Percentiles rank a stretch among this genome's conserved stretches.
These are phyloP conservation scores for Penicillium ochrochloron DNA, from an alignment of 495 filamentous ascomycete species.

Conservation along the genomic window DNA sequence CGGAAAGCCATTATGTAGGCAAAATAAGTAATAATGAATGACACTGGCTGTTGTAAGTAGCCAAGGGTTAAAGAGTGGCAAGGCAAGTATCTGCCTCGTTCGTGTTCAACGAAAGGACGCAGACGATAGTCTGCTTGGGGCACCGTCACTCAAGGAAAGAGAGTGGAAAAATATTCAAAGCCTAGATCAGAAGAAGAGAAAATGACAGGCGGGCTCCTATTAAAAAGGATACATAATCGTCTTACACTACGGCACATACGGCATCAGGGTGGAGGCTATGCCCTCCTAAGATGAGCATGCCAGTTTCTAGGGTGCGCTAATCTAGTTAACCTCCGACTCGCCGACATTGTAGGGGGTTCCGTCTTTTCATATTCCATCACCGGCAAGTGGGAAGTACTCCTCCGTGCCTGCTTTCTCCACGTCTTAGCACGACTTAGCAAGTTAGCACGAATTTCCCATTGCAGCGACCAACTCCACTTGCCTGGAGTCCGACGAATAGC, in stretches of 20 bases:
- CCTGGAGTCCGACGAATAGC: background rate
- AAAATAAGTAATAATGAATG: constrained; percentile 33
- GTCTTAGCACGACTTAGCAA: background rate
- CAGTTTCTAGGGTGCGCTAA: constrained; percentile 4
- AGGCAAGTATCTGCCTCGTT: constrained; percentile 10
- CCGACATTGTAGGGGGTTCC: constrained; percentile 6
- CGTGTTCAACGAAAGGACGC: constrained; percentile 53
- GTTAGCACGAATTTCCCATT: background rate
- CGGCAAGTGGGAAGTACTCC: background rate
- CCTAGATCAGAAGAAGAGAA: background rate
- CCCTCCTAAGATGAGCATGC: constrained; percentile 1
- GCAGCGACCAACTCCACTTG: background rate
- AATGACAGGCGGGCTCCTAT: constrained; percentile 8
- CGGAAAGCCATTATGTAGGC: constrained; percentile 37
- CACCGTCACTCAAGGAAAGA: constrained; percentile 31
- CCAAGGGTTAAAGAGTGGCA: constrained; percentile 29
- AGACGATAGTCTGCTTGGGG: constrained; percentile 50
- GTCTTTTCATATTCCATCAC: background rate
- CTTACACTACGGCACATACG: background rate
- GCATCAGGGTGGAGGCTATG: constrained; percentile 9
- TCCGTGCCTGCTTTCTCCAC: background rate
- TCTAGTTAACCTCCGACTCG: background rate
- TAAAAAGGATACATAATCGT: constrained; percentile 9
- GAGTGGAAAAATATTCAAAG: constrained; percentile 24
- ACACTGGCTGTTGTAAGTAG: constrained; percentile 25